phyloP scores from a whole-genome alignment of 257 asterid species.

The Catharanthus roseus region DNA sequence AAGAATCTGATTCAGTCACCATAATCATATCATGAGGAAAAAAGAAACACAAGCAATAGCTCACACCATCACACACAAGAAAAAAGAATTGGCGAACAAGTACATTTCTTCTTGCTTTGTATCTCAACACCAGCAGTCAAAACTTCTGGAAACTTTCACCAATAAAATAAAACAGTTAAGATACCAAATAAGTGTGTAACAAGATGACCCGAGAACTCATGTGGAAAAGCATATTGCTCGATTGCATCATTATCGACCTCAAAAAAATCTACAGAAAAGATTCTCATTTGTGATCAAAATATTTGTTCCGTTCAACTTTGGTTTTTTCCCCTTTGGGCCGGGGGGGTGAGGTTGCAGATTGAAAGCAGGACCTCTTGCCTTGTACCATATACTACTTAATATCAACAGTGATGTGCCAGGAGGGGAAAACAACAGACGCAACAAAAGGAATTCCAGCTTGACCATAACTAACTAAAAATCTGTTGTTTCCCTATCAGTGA shows the following conservation, averaged over 20 bases:
- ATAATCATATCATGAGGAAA: neutral
- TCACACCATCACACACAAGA: neutral
- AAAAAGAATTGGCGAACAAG: neutral
- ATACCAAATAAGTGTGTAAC: neutral
- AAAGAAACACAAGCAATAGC: neutral
- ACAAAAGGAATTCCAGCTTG: neutral
- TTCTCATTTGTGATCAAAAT: neutral
- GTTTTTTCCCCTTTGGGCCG: too few species aligned
- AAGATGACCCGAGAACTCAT: neutral
- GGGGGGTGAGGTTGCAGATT: too few species aligned
- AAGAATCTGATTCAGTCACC: neutral
- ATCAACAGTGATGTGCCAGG: too few species aligned
- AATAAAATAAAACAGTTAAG: too few species aligned
- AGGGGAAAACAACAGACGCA: neutral
- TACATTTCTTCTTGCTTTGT: neutral
- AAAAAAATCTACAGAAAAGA: neutral
- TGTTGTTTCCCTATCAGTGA: too few species aligned
- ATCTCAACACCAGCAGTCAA: neutral
- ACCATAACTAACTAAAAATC: neutral
- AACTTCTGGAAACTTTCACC: neutral
- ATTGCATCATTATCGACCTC: neutral
- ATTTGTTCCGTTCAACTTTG: neutral
- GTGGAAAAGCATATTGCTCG: neutral
- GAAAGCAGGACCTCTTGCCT: too few species aligned
- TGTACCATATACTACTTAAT: too few species aligned